phyloP scores from a whole-genome alignment of 83 land plant species.

The Diphasiastrum complanatum region DNA sequence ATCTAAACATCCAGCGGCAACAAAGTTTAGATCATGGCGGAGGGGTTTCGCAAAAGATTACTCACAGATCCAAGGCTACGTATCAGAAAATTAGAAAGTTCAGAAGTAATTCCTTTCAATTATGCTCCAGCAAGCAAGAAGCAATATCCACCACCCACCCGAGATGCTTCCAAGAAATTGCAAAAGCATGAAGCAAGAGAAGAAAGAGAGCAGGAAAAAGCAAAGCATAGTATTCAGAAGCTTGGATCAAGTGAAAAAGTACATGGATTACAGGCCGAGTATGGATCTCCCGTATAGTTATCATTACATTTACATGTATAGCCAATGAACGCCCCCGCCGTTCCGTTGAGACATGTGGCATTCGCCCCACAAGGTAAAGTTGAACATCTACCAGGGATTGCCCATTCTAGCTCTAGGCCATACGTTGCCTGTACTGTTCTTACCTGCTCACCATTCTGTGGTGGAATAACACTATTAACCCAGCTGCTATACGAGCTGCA shows the following conservation, averaged over 20 bases:
- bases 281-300: slow-evolving; percentile 1
- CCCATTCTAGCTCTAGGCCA: slow-evolving; percentile 7
- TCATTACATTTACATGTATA: slow-evolving; percentile 6
- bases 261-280: neutral
- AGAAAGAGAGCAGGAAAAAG: neutral
- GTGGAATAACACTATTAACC: neutral
- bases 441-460: neutral
- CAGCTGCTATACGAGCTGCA: neutral
- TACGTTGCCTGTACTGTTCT: slow-evolving; percentile 1
- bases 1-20: no score
- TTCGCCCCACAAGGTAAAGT: neutral
- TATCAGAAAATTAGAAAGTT: neutral
- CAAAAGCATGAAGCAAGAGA: neutral
- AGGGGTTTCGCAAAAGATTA: neutral
- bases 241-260: no score
- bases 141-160: neutral
- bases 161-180: neutral
- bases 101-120: neutral
- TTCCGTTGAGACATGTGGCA: neutral
- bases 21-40: neutral
- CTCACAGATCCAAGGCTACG: neutral
- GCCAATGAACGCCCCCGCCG: neutral
- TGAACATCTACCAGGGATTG: neutral
- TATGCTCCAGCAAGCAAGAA: neutral
- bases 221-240: neutral